A percentile compares a stretch with the other conserved stretches of the same genome.
phyloP scores from a whole-genome alignment of 2,329 filamentous ascomycete genomes.

The Epichloe baconii region DNA sequence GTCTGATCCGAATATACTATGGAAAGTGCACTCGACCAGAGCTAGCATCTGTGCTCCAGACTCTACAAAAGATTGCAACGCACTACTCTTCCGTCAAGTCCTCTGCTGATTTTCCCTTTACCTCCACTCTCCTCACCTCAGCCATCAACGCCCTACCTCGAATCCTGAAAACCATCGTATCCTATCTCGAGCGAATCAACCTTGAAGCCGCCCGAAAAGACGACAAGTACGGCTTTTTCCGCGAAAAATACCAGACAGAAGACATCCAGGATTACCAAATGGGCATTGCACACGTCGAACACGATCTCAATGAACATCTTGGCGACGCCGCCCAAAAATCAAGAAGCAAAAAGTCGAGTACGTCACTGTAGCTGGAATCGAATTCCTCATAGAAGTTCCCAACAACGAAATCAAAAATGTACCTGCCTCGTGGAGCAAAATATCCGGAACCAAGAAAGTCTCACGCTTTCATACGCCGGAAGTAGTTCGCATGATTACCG shows the following conservation, averaged over 20 bases:
- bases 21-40: conserved; percentile 88
- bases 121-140: conserved; percentile 53
- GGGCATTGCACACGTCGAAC: conserved; percentile 82
- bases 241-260: conserved; percentile 75
- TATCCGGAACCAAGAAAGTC: conserved; percentile 84
- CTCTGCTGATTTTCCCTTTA: conserved; percentile 57
- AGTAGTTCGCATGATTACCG: conserved; percentile 67
- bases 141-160: conserved; percentile 64
- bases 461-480: conserved; percentile 92
- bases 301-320: conserved; percentile 71
- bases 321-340: conserved; percentile 55
- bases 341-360: conserved; percentile 62
- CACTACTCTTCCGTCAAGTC: conserved; percentile 59
- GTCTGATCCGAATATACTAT: conserved; percentile 91
- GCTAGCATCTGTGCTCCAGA: conserved; percentile 72
- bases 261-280: conserved; percentile 80
- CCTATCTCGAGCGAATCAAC: conserved; percentile 76
- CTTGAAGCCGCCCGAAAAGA: conserved; percentile 67
- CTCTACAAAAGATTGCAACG: conserved; percentile 65
- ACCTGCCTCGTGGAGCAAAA: conserved; percentile 88
- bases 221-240: conserved; percentile 91
- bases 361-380: conserved; percentile 75
- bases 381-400: conserved; percentile 85
- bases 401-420: conserved; percentile 74
- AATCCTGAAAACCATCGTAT: conserved; percentile 59